Percentiles rank a stretch among this genome's conserved stretches.
Evolutionary conservation across 345 rosid genomes (phyloP).

Genomic region (Gossypium thurberi): DNA sequence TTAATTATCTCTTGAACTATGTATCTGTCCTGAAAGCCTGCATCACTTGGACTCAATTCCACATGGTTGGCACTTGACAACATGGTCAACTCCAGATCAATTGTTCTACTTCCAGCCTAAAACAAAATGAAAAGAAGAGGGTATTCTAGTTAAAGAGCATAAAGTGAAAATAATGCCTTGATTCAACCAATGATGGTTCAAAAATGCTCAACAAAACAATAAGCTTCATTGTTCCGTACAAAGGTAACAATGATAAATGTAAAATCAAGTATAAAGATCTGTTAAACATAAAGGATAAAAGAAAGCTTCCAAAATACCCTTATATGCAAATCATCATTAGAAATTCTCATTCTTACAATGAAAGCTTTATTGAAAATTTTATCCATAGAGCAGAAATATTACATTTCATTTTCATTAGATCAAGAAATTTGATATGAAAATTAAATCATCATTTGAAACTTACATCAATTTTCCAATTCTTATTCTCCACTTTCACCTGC

Average conservation of each 20-base stretch:
- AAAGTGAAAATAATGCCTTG: background rate
- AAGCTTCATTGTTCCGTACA: background rate
- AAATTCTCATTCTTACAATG: background rate
- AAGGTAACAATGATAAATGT: background rate
- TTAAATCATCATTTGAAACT: slow-evolving; percentile 23
- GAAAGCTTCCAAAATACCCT: background rate
- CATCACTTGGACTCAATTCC: slow-evolving; percentile 94
- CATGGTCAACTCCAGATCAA: slow-evolving; percentile 85
- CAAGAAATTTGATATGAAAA: background rate
- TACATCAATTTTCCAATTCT: slow-evolving; percentile 84
- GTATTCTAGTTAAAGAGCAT: background rate
- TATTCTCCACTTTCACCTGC: slow-evolving; percentile 97
- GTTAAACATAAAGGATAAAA: background rate
- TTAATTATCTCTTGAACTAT: slow-evolving; percentile 91
- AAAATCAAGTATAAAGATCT: background rate
- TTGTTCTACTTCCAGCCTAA: slow-evolving; percentile 86
- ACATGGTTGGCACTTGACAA: slow-evolving; percentile 83
- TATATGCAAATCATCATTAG: background rate
- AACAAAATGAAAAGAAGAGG: background rate
- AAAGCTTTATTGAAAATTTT: background rate
- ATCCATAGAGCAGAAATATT: background rate
- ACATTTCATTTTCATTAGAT: background rate
- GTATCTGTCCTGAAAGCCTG: slow-evolving; percentile 94
- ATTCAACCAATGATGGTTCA: background rate
- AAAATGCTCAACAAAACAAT: background rate